Percentiles rank a stretch among this genome's conserved stretches.
phyloP scores from a whole-genome alignment of 139 green algal species.

The Chlorella sp. region DNA sequence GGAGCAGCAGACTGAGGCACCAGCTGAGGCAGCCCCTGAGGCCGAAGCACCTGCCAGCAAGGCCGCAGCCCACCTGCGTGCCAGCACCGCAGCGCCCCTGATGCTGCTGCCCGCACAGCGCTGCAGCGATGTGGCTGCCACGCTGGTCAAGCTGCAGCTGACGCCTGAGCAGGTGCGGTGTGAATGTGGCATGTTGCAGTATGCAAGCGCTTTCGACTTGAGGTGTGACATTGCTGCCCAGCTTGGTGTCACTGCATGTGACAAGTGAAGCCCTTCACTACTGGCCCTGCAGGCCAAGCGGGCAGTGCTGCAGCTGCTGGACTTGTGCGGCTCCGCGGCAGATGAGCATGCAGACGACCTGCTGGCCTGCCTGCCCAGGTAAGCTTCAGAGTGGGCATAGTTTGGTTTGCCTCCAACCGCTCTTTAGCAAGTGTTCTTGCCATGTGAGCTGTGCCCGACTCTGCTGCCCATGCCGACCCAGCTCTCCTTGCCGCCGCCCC shows the following conservation, averaged over 20 bases:
- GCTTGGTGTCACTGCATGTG: no score
- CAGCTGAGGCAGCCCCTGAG: no score
- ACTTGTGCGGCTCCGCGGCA: background rate
- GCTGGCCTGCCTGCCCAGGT: conserved; percentile 17
- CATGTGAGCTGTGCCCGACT: no score
- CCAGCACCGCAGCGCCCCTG: background rate
- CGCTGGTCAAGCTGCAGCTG: conserved; percentile 51
- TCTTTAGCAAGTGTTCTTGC: no score
- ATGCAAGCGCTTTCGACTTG: no score
- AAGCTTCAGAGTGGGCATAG: no score
- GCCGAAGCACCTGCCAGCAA: background rate
- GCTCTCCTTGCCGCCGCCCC: no score
- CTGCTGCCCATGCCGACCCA: no score
- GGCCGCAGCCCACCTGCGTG: background rate
- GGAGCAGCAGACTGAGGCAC: no score
- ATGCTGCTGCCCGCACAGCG: conserved; percentile 48
- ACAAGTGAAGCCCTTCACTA: no score
- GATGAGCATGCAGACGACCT: background rate
- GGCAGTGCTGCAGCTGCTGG: conserved; percentile 8
- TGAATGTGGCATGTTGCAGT: background rate
- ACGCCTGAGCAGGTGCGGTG: conserved; percentile 24
- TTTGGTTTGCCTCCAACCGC: no score
- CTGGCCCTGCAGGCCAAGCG: conserved; percentile 6
- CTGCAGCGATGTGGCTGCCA: conserved; percentile 51
- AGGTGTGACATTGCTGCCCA: no score